These are phyloP conservation scores for Backusella liffmaniae DNA, from an alignment of 192 early-diverging fungal species.

Conservation along the genomic window DNA sequence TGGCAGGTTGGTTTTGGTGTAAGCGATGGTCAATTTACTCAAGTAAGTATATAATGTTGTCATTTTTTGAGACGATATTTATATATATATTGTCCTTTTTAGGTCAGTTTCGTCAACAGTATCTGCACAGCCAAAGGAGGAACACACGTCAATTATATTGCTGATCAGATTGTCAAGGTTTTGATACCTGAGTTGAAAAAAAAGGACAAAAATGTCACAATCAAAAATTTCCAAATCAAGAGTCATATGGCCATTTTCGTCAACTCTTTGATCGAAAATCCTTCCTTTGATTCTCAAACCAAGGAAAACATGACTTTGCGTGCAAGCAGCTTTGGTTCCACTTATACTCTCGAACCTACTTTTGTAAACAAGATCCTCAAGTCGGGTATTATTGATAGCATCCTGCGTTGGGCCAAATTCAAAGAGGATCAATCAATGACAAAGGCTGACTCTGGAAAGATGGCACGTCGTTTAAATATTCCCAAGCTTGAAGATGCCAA, in stretches of 20 bases:
- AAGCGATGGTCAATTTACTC: constrained; percentile 95
- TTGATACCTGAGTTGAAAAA: constrained; percentile 71
- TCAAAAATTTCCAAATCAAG: constrained; percentile 86
- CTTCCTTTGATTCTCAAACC: constrained; percentile 96
- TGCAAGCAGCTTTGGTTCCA: constrained; percentile 75
- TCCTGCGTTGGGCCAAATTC: constrained; percentile 64
- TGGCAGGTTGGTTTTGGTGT: constrained; percentile 94
- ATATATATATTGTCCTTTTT: not conserved
- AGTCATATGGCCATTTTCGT: constrained; percentile 93
- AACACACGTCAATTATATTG: constrained; percentile 82
- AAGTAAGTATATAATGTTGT: constrained; percentile 46
- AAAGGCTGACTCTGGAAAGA: constrained; percentile 78
- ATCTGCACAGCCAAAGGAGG: constrained; percentile 96
- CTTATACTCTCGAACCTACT: constrained; percentile 68
- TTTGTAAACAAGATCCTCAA: constrained; percentile 84
- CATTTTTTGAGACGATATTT: too few relatives aligned
- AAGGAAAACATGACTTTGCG: constrained; percentile 93
- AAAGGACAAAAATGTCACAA: constrained; percentile 64
- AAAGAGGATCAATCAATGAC: constrained; percentile 75
- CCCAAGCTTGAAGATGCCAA: constrained; percentile 95
- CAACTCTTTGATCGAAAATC: constrained; percentile 92
- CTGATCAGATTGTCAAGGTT: constrained; percentile 73
- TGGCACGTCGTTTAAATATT: constrained; percentile 60
- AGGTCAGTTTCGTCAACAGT: constrained; percentile 93
- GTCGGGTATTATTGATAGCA: constrained; percentile 81